Percentiles rank a stretch among this genome's conserved stretches.
Evolutionary conservation across 2,329 filamentous ascomycete genomes (phyloP).

Genomic region (Penicillium sp.): DNA sequence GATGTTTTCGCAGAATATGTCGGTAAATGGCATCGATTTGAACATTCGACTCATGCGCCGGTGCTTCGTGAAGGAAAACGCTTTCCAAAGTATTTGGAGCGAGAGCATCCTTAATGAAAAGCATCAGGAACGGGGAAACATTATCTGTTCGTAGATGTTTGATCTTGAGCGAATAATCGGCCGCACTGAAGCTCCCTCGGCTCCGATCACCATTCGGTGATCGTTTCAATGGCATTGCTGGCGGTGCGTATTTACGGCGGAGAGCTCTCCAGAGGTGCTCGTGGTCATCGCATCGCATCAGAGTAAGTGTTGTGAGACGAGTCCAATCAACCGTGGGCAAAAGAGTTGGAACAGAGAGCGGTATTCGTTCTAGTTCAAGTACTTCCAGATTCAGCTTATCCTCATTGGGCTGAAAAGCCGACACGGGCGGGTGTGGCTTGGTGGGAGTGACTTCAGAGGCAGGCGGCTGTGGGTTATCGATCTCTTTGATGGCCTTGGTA

Average conservation of each 20-base stretch:
- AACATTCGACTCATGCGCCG: constrained; percentile 61
- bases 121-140: constrained; percentile 69
- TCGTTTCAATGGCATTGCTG: constrained; percentile 12
- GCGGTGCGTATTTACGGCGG: constrained; percentile 63
- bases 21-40: constrained; percentile 73
- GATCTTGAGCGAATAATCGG: constrained; percentile 66
- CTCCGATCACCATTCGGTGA: constrained; percentile 9
- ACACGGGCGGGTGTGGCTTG: constrained; percentile 6
- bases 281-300: constrained; percentile 73
- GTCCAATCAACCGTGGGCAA: constrained; percentile 76
- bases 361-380: constrained; percentile 75
- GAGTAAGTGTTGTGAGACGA: constrained; percentile 70
- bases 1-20: constrained; percentile 71
- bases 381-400: constrained; percentile 66
- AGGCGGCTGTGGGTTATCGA: not conserved
- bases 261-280: constrained; percentile 77
- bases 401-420: constrained; percentile 28
- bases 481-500: not conserved
- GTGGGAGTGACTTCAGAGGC: not conserved
- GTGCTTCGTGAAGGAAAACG: constrained; percentile 73
- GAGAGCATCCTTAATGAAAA: constrained; percentile 76
- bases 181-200: constrained; percentile 4
- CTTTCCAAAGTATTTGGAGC: constrained; percentile 80
- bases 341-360: constrained; percentile 73
- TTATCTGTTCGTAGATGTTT: constrained; percentile 77